phyloP scores from a whole-genome alignment of 1,284 basidiomycete genomes.

The Cutaneotrichosporon arboriforme region DNA sequence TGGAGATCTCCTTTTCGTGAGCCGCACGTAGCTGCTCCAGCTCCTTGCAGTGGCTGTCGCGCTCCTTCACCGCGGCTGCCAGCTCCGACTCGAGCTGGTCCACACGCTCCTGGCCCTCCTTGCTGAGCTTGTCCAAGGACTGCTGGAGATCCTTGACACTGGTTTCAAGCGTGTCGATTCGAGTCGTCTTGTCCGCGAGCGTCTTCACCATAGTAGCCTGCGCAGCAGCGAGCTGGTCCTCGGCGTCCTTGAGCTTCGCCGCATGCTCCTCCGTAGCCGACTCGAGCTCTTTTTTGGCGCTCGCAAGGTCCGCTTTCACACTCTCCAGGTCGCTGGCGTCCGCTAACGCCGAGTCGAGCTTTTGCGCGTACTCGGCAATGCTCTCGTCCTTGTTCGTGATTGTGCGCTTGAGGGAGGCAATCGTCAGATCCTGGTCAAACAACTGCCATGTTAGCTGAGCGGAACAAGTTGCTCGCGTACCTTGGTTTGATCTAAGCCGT shows the following conservation, averaged over 20 bases:
- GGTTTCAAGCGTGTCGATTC: constrained; percentile 34
- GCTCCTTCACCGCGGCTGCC: constrained; percentile 2
- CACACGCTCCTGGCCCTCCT: constrained; percentile 28
- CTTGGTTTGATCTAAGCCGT: constrained; percentile 8
- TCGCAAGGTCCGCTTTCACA: constrained; percentile 11
- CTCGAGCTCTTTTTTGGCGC: constrained; percentile 9
- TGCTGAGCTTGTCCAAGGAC: constrained; percentile 32
- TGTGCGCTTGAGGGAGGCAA: constrained; percentile 28
- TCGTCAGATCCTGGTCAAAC: constrained; percentile 30
- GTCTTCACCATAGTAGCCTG: constrained; percentile 26
- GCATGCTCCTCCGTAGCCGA: constrained; percentile 20
- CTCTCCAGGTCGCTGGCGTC: constrained; percentile 12
- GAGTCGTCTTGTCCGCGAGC: constrained; percentile 24
- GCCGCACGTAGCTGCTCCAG: not conserved
- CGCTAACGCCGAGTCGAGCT: constrained; percentile 2
- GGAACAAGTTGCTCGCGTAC: not conserved
- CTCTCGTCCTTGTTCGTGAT: constrained; percentile 31
- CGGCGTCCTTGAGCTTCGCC: constrained; percentile 20
- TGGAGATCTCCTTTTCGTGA: constrained; percentile 9
- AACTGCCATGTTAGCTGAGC: constrained; percentile 10
- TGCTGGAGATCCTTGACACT: constrained; percentile 34
- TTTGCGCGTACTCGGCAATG: constrained; percentile 16
- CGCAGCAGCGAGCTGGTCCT: constrained; percentile 29
- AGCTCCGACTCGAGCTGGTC: constrained; percentile 20
- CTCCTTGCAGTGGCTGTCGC: not conserved